Base-by-base conservation (phyloP, 78 protist genomes). In the Dictyostelium intermedium region DNA sequence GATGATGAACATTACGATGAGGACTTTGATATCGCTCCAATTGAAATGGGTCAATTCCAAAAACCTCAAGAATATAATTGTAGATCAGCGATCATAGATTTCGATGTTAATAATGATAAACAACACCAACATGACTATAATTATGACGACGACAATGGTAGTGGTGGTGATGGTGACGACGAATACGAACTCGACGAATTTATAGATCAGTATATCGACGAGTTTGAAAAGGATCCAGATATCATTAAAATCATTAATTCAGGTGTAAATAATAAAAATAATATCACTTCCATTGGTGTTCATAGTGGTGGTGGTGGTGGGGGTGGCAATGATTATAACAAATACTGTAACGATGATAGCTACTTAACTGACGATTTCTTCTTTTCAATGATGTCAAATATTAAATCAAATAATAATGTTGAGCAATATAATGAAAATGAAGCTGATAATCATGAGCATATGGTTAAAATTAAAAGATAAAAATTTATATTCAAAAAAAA, bases 1-100 rank as follows among this genome's bases (percentile, higher is more conserved):
- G 79, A 32, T 30, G 13, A 70, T 5, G 79, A 72, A 16, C 41
- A 27, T 11, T 72, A 34, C 34, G 79, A 72, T 34, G 39, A 72
- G 34, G 50, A 72, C 14, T 34, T 34, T 34, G 79, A 72, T 72
- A 72, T 32, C 1, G 25, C 37, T 7, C 37, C 50, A 13, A 37
- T 74, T 37, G 82, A 74, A 37, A 37, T 74, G 82, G 82, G 82
- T 39, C 56, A 74, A 39, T 74, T 74, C 23, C 43, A 74, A 37
- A 72, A 72, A 30, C 41, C 34, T 0, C 32, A 63, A 9, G n/a
- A 63, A 63, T 50, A 50, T 16, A 50, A 50, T 16, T 20, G 16
- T 16, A 50, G 16, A 50, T 50, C 61, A 3, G 61, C 61, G 16
- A 50, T 50, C 23, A 50, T 50, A 1, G 61, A 16, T 13, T 50